These are phyloP conservation scores for Blastobotrys niveus DNA, from an alignment of 1,139 yeast genomes.

Conservation along the genomic window DNA sequence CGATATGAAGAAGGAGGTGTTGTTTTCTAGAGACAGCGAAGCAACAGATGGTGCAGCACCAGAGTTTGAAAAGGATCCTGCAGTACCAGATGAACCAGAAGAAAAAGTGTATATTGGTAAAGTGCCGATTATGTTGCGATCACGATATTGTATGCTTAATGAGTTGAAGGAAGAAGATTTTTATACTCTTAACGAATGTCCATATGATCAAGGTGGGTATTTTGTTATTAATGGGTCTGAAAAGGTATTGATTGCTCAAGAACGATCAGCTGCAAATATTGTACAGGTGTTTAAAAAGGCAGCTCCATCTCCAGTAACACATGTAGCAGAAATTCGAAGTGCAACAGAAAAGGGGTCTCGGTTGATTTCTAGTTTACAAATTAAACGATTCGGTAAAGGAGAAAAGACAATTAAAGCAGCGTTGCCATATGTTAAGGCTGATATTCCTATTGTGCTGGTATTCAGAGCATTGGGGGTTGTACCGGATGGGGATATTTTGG, in stretches of 20 bases:
- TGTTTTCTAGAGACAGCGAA: conserved; percentile 73
- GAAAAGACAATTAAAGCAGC: conserved; percentile 89
- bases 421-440: conserved; percentile 91
- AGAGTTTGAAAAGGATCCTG: conserved; percentile 58
- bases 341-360: conserved; percentile 97
- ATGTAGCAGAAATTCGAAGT: conserved; percentile 92
- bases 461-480: conserved; percentile 97
- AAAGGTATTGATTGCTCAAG: conserved; percentile 96
- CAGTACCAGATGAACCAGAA: conserved; percentile 56
- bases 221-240: conserved; percentile 98
- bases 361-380: conserved; percentile 88
- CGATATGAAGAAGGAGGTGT: conserved; percentile 87
- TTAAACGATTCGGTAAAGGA: conserved; percentile 82
- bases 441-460: conserved; percentile 92
- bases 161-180: conserved; percentile 92
- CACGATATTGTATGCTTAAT: conserved; percentile 90
- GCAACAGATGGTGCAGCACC: conserved; percentile 45
- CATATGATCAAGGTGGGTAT: conserved; percentile 99
- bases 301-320: conserved; percentile 94
- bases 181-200: conserved; percentile 95
- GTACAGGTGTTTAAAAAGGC: conserved; percentile 98
- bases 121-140: conserved; percentile 96
- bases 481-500: conserved; percentile 97
- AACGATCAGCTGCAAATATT: conserved; percentile 95
- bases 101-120: conserved; percentile 85